Conservation (phyloP, 129 eudicot genomes). For the Smallanthus sonchifolius region DNA sequence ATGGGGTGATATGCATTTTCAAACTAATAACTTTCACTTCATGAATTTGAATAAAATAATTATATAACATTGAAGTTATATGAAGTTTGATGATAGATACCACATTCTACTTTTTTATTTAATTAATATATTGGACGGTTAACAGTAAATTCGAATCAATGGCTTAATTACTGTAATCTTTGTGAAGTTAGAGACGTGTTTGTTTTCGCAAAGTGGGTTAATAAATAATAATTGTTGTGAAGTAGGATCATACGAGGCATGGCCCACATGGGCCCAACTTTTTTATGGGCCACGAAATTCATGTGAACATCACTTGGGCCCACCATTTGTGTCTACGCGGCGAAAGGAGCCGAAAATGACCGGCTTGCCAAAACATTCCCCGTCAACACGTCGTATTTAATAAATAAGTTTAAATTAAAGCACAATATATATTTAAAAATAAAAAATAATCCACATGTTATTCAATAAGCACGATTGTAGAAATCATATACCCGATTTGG, state of each 20-base stretch:
- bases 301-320: conserved; percentile 9
- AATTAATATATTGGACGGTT: not conserved
- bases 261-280: conserved; percentile 19
- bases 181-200: conserved; percentile 1
- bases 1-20: not conserved
- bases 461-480: not conserved
- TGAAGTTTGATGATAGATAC: not conserved
- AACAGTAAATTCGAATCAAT: too few relatives aligned
- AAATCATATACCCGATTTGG: not conserved
- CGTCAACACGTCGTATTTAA: conserved; percentile 10
- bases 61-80: not conserved
- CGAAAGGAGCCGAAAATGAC: conserved; percentile 22
- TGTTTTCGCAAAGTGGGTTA: conserved; percentile 1
- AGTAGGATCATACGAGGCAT: conserved; percentile 17
- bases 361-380: conserved; percentile 5
- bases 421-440: not conserved
- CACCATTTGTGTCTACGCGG: conserved; percentile 36
- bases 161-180: not conserved
- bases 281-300: conserved; percentile 11
- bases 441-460: not conserved
- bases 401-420: not conserved
- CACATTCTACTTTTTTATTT: not conserved
- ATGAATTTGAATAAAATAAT: not conserved
- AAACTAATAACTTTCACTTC: not conserved
- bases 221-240: conserved; percentile 4